Base-by-base conservation (phyloP, 106 monocot genomes). In the Phalaenopsis equestris region DNA sequence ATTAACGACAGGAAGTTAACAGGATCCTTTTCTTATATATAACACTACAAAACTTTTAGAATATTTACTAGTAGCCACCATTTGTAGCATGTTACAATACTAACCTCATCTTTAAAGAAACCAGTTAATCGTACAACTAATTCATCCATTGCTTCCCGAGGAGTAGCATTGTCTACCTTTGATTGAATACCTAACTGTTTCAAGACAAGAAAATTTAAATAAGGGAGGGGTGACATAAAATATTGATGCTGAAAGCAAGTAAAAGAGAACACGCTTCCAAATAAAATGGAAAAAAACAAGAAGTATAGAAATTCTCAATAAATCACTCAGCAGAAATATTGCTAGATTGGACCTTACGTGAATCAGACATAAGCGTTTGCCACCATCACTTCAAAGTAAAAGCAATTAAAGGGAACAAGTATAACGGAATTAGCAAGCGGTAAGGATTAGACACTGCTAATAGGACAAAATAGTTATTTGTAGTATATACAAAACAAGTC, bases 81-180 rank as follows among this genome's bases (percentile, higher is more conserved):
- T 39, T 70, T 70, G 39, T 39, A 38, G 38, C 70, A 70, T 49
- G 30, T 76, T 43, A 79, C 37, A 42, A 74, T 23, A 86, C 85
- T 21, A 67, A 99, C 98, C 94, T 99, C 87, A 47, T 99, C 82
- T 38, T 85, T 79, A 81, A 91, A 95, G 24, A 99, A 79, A 78
- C 57, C 81, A 61, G 85, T 84, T 42, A 99, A 55, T 43, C 98
- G 90, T 49, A 64, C 73, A 78, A 93, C 81, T 80, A 99, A 64
- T 79, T 94, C 98, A 80, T 86, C 56, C 85, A 84, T 86, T 79
- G 91, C 91, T 84, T 91, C 94, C 75, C 88, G 42, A 23, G 91
- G 89, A 61, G 91, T 91, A 2, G 67, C 83, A 36, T 83, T 75
- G 77, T 79, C 81, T 45, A 61, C n/a, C n/a, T 61, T 75, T 18